A percentile compares a stretch with the other conserved stretches of the same genome.
phyloP scores from a whole-genome alignment of 2,329 filamentous ascomycete genomes.

The Colletotrichum lini region DNA sequence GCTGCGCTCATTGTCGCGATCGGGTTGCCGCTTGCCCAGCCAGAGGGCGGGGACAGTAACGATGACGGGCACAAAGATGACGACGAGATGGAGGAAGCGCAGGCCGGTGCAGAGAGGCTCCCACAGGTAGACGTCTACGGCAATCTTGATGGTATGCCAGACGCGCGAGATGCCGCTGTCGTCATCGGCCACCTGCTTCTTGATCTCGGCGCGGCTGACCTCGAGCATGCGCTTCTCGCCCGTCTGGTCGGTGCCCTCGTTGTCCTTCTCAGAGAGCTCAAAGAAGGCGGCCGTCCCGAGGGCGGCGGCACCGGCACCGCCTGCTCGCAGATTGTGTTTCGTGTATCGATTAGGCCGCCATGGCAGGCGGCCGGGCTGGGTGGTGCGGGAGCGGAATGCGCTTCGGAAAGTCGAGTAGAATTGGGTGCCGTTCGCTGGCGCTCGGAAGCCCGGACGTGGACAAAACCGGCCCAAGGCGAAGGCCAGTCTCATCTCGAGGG shows the following conservation, averaged over 20 bases:
- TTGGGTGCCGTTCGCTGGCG: conserved; percentile 45
- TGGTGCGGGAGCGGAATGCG: conserved; percentile 16
- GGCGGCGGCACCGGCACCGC: conserved; percentile 56
- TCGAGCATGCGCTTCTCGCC: conserved; percentile 90
- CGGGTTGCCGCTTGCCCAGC: conserved; percentile 76
- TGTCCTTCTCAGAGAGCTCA: conserved; percentile 69
- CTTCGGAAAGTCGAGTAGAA: conserved; percentile 39
- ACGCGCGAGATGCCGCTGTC: conserved; percentile 72
- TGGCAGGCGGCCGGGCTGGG: conserved; percentile 46
- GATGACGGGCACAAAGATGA: conserved; percentile 94
- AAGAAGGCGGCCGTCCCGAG: conserved; percentile 72
- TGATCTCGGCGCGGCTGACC: conserved; percentile 82
- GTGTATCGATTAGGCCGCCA: conserved; percentile 44
- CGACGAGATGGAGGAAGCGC: conserved; percentile 87
- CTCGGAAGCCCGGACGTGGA: conserved; percentile 55
- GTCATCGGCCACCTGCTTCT: conserved; percentile 75
- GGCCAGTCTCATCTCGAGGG: conserved; percentile 62
- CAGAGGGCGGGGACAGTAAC: conserved; percentile 84
- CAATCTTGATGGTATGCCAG: conserved; percentile 72
- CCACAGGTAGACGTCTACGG: conserved; percentile 80
- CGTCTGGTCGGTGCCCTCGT: conserved; percentile 69
- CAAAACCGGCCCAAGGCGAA: conserved; percentile 61
- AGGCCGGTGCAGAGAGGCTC: conserved; percentile 90
- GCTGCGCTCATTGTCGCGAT: conserved; percentile 80
- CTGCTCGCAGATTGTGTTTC: conserved; percentile 55